Evolutionary conservation across 2,329 filamentous ascomycete species (phyloP), one percentile per base, ranked within the genome.

Genomic region (Diaporthe caulivora): DNA sequence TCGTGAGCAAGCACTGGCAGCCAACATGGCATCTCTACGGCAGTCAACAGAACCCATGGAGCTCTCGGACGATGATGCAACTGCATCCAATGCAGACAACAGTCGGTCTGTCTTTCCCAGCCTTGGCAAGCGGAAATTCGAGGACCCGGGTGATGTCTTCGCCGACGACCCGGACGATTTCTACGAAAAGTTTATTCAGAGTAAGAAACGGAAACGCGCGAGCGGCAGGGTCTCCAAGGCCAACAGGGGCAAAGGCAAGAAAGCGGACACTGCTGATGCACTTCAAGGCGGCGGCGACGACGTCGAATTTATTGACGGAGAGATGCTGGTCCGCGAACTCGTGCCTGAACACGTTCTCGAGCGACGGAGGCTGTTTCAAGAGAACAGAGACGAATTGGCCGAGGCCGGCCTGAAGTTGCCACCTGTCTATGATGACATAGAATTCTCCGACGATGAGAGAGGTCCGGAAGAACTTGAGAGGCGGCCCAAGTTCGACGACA

Each of bases 401-500:
- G 89, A 93, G 71, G 90, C 89, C 8, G 94, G 93, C 0, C 84
- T 98, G 55, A 92, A 90, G 75, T 82, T 97, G 2, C 95, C 97
- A 0, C 97, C 97, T 0, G 89, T 90, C 64, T 97, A 93, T 79
- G 89, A 92, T 1, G 91, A 92, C 62, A 86, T 98, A 21, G 87
- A 93, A 13, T 95, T 98, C 76, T 93, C 92, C 0, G 93, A 95
- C 42, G 90, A 89, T 74, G 85, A 90, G 55, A 72, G 80, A 31
- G 78, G 79, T 15, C 80, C 94, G 17, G 84, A 88, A 70, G 92
- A 95, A 80, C 47, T 75, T 24, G 67, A 75, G 34, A 65, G 65
- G 49, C 92, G 92, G 69, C 96, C 96, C 0, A 84, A 88, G 1
- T 93, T 98, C 70, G 81, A 88, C 78, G 79, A 82, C 34, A 84